Base-by-base conservation (phyloP, 1,284 basidiomycete genomes). In the Hemileia vastatrix region DNA sequence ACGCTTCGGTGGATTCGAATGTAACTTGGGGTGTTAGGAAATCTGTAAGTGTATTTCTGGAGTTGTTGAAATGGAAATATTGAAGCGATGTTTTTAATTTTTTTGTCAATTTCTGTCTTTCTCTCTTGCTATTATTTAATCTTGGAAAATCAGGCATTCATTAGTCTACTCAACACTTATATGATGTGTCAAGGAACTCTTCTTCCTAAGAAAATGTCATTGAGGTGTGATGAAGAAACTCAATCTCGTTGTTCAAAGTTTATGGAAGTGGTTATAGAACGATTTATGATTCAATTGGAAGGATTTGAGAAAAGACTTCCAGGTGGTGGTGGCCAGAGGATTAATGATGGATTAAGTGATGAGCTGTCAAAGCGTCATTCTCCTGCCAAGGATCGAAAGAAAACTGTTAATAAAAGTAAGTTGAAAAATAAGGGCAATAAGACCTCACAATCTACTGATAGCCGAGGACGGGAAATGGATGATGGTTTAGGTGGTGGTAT, bases 211-310 rank as follows among this genome's bases (percentile, higher is more conserved):
- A 6, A 57, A 9, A 55, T 75, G 47, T 63, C 54, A 15, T 64
- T 74, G 4, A 58, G 55, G 21, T 73, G 71, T 58, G 62, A 64
- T 5, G 47, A 60, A 8, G 65, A 71, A 32, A 59, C 70, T 1
- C 73, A 75, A 59, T 61, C 65, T 50, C 60, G 65, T 19, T 75
- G 72, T 58, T 63, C 71, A 1, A 43, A 58, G 1, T 68, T 71
- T 19, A 58, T 73, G 15, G 57, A 71, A 32, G 56, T 61, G 9
- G 71, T 72, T 60, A 68, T 75, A 55, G 67, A 68, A 55, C 66
- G 67, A n/a, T 72, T 57, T 32, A 23, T 27, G 67, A 63, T 15
- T 64, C 67, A 13, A 64, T 19, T 4, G 45, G 60, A 49, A 54
- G 58, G 32, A 58, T 21, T 13, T 51, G 15, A 5, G n/a, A n/a